phyloP scores from a whole-genome alignment of 192 early-diverging fungal species.

The Haplosporangium gracile region DNA sequence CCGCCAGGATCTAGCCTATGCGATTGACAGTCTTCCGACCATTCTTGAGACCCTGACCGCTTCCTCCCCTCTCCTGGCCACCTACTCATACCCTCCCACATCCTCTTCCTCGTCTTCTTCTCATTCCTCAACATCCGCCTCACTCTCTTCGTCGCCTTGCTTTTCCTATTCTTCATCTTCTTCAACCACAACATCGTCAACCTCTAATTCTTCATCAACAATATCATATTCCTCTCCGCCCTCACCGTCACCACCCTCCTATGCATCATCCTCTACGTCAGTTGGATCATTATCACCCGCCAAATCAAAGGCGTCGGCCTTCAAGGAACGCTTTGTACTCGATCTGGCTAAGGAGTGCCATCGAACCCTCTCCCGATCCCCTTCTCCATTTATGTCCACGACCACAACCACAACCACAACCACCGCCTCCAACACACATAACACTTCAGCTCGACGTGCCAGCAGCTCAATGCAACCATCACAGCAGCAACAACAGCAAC shows the following conservation, averaged over 20 bases:
- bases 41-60: slow-evolving; percentile 38
- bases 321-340: slow-evolving; percentile 43
- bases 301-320: slow-evolving; percentile 10
- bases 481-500: slow-evolving; percentile 15
- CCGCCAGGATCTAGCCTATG: slow-evolving; percentile 51
- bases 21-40: slow-evolving; percentile 40
- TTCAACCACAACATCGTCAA: not conserved
- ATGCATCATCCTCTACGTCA: not conserved
- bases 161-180: slow-evolving; percentile 4
- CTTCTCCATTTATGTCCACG: not conserved
- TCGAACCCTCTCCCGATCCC: not conserved
- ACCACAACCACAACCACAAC: not conserved
- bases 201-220: not conserved
- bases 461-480: not conserved
- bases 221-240: not conserved
- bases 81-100: slow-evolving; percentile 18
- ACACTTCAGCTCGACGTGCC: not conserved
- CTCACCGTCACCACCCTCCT: not conserved
- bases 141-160: slow-evolving; percentile 8
- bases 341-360: slow-evolving; percentile 39
- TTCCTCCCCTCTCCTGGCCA: slow-evolving; percentile 21
- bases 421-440: not conserved
- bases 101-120: not conserved
- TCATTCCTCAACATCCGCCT: not conserved
- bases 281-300: not conserved